These are phyloP conservation scores for Casuarina glauca DNA, from an alignment of 306 rosid species.

Conservation along the genomic window DNA sequence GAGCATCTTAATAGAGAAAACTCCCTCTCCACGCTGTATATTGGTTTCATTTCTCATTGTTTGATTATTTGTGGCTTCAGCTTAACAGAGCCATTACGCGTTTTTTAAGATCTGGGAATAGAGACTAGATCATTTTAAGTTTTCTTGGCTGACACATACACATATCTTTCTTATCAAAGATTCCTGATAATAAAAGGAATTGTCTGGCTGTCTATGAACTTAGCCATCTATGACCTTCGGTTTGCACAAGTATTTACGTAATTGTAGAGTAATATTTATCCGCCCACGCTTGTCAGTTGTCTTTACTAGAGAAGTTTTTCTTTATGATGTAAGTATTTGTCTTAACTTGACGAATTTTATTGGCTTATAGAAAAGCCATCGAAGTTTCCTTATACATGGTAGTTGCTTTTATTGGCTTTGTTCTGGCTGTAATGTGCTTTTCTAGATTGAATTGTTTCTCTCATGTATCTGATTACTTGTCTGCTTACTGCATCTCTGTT, in stretches of 20 bases:
- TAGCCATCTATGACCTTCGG: slow-evolving; percentile 4
- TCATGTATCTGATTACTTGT: slow-evolving; percentile 16
- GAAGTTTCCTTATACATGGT: neutral
- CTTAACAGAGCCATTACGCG: neutral
- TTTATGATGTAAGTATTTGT: slow-evolving; percentile 6
- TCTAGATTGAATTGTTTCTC: slow-evolving; percentile 4
- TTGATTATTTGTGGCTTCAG: slow-evolving; percentile 3
- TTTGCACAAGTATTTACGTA: neutral
- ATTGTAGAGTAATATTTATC: neutral
- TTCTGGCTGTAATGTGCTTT: neutral
- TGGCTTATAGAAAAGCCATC: too few relatives aligned
- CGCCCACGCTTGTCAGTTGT: neutral
- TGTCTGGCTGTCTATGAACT: neutral
- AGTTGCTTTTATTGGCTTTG: neutral
- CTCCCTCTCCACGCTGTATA: neutral
- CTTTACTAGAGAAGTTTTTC: neutral
- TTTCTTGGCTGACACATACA: slow-evolving; percentile 14
- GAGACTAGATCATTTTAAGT: neutral
- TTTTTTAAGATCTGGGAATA: neutral
- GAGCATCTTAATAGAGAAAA: neutral
- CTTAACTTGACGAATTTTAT: neutral
- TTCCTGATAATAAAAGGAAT: neutral
- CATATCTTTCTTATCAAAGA: slow-evolving; percentile 16
- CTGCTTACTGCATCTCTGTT: slow-evolving; percentile 19
- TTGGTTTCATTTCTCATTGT: neutral